Evolutionary conservation across 2,329 filamentous ascomycete species (phyloP), one percentile per base, ranked within the genome.

Genomic region (Scytalidium lignicola): DNA sequence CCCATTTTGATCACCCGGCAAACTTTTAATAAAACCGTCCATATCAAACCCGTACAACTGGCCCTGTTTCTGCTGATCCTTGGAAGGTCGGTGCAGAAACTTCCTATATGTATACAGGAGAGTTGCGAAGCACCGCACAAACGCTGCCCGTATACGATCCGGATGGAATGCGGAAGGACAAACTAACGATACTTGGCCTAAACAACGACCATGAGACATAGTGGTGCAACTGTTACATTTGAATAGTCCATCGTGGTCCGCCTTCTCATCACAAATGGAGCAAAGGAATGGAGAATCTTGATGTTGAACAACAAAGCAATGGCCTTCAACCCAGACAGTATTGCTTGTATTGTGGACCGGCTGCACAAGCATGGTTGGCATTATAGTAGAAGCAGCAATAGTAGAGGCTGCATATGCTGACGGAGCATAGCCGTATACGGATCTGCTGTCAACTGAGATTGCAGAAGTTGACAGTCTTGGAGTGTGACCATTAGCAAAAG

Each of bases 331-430:
- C 88, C 88, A 93, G 43, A 89, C 82, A 0, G 79, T 88, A 1
- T 83, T 88, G 43, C 90, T 86, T 0, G 87, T 90, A 61, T 92
- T 89, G 43, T 75, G 75, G 7, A 92, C 88, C 1, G 86, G 86
- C 61, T 91, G 87, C 53, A 90, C 79, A 52, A 89, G 78, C 78
- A 90, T 86, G 59, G 84, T 87, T 29, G 89, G 88, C 88, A 93
- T 91, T 58, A 93, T 83, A 2, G 88, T 93, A 6, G 87, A 91
- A 7, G 88, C 88, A 2, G 88, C 88, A 42, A 93, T 71, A 0
- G 89, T 93, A n/a, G 88, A 92, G 59, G 88, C 86, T 1, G 88
- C 88, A 62, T 93, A 93, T 2, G 88, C 83, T 2, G 88, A 92
- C 2, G 88, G 88, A 4, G 88, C 87, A 65, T 93, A 93, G 8